These are phyloP conservation scores for Phytophthora macrochlamydospora DNA, from an alignment of 352 stramenopile genomes.

Conservation along the genomic window DNA sequence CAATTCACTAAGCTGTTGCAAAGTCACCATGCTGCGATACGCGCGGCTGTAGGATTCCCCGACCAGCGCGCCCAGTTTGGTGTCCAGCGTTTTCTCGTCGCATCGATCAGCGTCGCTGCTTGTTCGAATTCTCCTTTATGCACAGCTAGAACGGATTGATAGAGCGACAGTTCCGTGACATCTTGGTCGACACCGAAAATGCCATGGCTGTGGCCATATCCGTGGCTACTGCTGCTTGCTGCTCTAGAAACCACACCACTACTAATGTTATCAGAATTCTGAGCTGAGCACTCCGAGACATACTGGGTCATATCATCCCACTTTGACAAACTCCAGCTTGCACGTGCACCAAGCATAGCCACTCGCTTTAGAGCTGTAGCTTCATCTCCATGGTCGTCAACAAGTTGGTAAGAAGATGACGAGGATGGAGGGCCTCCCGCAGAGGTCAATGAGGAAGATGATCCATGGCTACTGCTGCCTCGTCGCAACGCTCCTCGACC, in stretches of 20 bases:
- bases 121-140: slow-evolving; percentile 93
- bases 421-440: slow-evolving; percentile 10
- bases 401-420: slow-evolving; percentile 26
- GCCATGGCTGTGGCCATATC: slow-evolving; percentile 30
- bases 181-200: slow-evolving; percentile 42
- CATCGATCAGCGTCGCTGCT: slow-evolving; percentile 93
- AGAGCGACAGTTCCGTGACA: slow-evolving; percentile 62
- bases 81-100: slow-evolving; percentile 92
- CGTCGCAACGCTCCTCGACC: slow-evolving; percentile 21
- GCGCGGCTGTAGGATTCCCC: slow-evolving; percentile 96
- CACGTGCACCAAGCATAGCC: slow-evolving; percentile 80
- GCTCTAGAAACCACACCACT: slow-evolving; percentile 29
- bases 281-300: slow-evolving; percentile 53
- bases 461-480: slow-evolving; percentile 44
- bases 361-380: slow-evolving; percentile 64
- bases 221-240: slow-evolving; percentile 29
- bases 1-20: slow-evolving; percentile 97
- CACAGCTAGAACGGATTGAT: slow-evolving; percentile 93
- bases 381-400: slow-evolving; percentile 47
- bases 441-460: slow-evolving; percentile 32
- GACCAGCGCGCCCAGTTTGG: slow-evolving; percentile 95
- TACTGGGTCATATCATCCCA: slow-evolving; percentile 88
- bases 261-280: slow-evolving; percentile 20
- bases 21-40: slow-evolving; percentile 96
- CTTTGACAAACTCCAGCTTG: slow-evolving; percentile 85